These are phyloP conservation scores for Isoetes engelmannii DNA, from an alignment of 83 land plant species.

Conservation along the genomic window DNA sequence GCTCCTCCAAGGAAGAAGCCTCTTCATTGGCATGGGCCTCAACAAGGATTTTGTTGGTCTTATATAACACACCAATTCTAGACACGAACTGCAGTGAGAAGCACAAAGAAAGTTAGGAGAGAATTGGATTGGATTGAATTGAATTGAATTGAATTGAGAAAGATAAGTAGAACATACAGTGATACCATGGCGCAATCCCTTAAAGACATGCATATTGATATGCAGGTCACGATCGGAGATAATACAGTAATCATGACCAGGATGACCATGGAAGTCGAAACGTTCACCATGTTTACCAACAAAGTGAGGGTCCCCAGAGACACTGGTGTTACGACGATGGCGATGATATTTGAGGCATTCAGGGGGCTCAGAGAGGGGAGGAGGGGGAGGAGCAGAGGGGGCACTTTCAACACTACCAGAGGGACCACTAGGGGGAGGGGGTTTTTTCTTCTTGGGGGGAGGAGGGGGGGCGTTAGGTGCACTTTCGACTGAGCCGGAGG, in stretches of 20 bases:
- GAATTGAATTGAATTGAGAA: not conserved
- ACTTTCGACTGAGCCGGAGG: not conserved
- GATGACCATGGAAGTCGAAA: conserved; percentile 34
- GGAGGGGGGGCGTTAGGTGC: not conserved
- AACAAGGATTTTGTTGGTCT: conserved; percentile 23
- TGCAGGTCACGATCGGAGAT: conserved; percentile 31
- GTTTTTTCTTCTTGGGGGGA: not conserved
- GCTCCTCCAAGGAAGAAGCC: conserved; percentile 5
- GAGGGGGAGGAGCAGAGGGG: conserved; percentile 20
- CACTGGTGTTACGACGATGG: not conserved
- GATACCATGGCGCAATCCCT: conserved; percentile 17
- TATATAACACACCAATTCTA: conserved; percentile 28
- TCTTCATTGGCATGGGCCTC: conserved; percentile 20
- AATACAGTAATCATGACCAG: conserved; percentile 28
- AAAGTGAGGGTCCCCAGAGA: conserved; percentile 37
- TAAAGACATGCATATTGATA: conserved; percentile 40
- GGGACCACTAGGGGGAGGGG: not conserved
- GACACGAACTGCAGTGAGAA: conserved; percentile 32
- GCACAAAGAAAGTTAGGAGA: not conserved
- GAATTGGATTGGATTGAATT: not conserved
- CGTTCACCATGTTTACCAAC: conserved; percentile 44
- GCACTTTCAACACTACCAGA: not conserved
- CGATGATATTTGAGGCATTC: conserved; percentile 3
- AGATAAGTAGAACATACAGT: conserved; percentile 19
- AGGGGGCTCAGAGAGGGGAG: conserved; percentile 9